Evolutionary conservation across 805 yeast genomes (phyloP), one percentile per base, ranked within the genome.

Genomic region (Sugiyamaella marilandica): DNA sequence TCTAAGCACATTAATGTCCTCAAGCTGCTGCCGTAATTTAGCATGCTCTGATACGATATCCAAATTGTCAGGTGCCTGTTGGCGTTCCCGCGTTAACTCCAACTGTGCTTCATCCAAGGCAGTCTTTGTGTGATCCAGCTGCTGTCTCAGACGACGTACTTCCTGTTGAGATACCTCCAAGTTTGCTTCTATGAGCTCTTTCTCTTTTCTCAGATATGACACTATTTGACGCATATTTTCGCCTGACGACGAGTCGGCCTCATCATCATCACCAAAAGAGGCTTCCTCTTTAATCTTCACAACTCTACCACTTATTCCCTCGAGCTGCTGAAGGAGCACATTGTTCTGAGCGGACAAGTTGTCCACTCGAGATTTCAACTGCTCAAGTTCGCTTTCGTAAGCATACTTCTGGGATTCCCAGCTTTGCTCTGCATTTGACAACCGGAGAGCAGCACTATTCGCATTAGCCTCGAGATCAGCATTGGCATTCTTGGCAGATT

Each of bases 301-400:
- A n/a, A 56, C 56, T 14, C 61, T 61, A 9, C 53, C 16, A 34
- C 57, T 65, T 26, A 63, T 47, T 9, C 64, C 59, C 54, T 84
- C 92, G 26, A 89, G 67, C 65, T 87, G 94, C 57, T 82, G 83
- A 54, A 84, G 76, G 14, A 88, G 70, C 4, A 87, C 72, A 47
- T 79, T 73, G 63, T 87, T 86, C 64, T 87, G 95, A n/a, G 79
- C 73, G 11, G 78, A 71, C 36, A 87, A 68, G 49, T 83, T 90
- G 19, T 78, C 74, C 24, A 79, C 62, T 55, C 81, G 77, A 2
- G 67, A 59, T 19, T 73, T 74, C 8, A 78, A 68, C 19, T 65
- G 57, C n/a, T 69, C 73, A 44, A 85, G 62, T 50, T 81, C 80
- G 41, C 74, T 76, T 51, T 78, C 81, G 26, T 74, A 66, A 1